A percentile compares a stretch with the other conserved stretches of the same genome.
Conservation (phyloP, 768 basidiomycete genomes). For the Russula dissimulans region DNA sequence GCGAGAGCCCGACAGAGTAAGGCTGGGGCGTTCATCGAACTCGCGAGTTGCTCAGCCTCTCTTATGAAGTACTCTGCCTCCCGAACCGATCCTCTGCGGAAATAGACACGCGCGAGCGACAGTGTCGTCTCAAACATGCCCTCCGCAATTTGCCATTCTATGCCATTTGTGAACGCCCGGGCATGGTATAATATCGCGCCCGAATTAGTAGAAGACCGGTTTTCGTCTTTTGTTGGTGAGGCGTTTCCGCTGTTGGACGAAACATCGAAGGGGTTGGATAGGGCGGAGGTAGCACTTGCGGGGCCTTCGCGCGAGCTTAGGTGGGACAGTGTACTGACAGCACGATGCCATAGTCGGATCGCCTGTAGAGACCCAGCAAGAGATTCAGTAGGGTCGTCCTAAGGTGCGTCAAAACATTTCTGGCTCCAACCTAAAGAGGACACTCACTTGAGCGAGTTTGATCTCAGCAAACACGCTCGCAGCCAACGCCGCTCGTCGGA, state of each 20-base stretch:
- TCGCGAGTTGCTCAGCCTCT: slow-evolving; percentile 67
- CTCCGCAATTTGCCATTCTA: slow-evolving; percentile 73
- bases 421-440: not conserved
- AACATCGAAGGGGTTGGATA: slow-evolving; percentile 53
- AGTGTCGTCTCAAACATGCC: slow-evolving; percentile 61
- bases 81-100: slow-evolving; percentile 66
- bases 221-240: slow-evolving; percentile 29
- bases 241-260: slow-evolving; percentile 33
- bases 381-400: slow-evolving; percentile 56
- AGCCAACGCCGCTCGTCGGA: slow-evolving; percentile 69
- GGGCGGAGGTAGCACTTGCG: slow-evolving; percentile 25
- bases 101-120: slow-evolving; percentile 53
- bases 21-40: slow-evolving; percentile 55
- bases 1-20: slow-evolving; percentile 57
- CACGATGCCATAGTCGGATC: slow-evolving; percentile 73
- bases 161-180: slow-evolving; percentile 37
- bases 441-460: slow-evolving; percentile 50
- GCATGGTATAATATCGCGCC: slow-evolving; percentile 13
- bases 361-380: slow-evolving; percentile 56
- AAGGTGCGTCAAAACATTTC: not conserved
- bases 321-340: slow-evolving; percentile 57
- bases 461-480: slow-evolving; percentile 59
- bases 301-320: slow-evolving; percentile 35
- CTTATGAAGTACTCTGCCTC: slow-evolving; percentile 81
- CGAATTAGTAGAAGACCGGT: slow-evolving; percentile 17